These are phyloP conservation scores for Omphalea diandra DNA, from an alignment of 441 rosid genomes.

Conservation along the genomic window DNA sequence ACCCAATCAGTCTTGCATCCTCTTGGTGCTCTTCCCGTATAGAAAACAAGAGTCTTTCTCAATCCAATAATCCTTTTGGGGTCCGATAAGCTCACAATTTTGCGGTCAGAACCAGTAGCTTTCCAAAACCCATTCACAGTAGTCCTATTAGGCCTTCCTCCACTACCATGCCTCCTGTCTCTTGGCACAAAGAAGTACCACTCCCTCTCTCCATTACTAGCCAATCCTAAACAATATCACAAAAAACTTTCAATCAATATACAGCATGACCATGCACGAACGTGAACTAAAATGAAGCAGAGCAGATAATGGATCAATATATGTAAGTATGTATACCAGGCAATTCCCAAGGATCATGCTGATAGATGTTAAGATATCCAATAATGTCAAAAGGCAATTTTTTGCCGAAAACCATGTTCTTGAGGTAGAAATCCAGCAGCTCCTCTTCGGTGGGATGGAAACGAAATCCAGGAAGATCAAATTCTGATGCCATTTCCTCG, in stretches of 20 bases:
- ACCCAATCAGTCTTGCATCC: slow-evolving; percentile 94
- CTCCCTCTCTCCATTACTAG: slow-evolving; percentile 81
- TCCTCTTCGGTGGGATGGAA: slow-evolving; percentile 97
- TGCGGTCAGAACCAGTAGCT: slow-evolving; percentile 94
- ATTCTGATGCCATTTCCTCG: slow-evolving; percentile 35
- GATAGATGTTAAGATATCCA: slow-evolving; percentile 70
- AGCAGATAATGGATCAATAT: too few relatives aligned
- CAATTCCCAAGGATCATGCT: slow-evolving; percentile 76
- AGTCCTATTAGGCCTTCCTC: slow-evolving; percentile 89
- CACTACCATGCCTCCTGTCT: slow-evolving; percentile 84
- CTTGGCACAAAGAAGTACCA: slow-evolving; percentile 98
- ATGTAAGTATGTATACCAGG: too few relatives aligned
- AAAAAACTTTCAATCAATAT: neutral
- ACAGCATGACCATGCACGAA: too few relatives aligned
- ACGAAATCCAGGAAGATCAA: slow-evolving; percentile 85
- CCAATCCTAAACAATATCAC: slow-evolving; percentile 42
- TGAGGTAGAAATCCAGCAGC: slow-evolving; percentile 84
- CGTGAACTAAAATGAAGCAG: neutral
- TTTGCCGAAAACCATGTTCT: slow-evolving; percentile 60
- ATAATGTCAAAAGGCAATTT: slow-evolving; percentile 51
- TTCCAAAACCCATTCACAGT: slow-evolving; percentile 91
- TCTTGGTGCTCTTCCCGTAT: slow-evolving; percentile 81
- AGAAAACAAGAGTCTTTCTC: slow-evolving; percentile 92
- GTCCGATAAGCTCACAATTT: slow-evolving; percentile 61
- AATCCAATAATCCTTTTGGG: slow-evolving; percentile 72